A percentile compares a stretch with the other conserved stretches of the same genome.
These are phyloP conservation scores for Candida fluviatilis DNA, from an alignment of 805 yeast species.

Conservation along the genomic window DNA sequence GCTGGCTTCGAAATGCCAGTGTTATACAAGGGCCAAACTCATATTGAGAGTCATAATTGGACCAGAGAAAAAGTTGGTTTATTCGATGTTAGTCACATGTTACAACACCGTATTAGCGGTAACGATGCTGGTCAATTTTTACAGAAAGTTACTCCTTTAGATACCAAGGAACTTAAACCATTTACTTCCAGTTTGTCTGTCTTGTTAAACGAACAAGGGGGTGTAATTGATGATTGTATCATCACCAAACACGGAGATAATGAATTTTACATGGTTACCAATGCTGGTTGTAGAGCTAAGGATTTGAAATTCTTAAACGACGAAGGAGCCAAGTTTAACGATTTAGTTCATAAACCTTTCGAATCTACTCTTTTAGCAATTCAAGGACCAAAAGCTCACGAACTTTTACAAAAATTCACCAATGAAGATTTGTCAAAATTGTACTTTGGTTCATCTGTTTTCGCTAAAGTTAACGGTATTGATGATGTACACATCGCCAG, in stretches of 20 bases:
- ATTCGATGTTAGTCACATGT: constrained; percentile 97
- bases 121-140: constrained; percentile 61
- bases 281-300: constrained; percentile 89
- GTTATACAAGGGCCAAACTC: constrained; percentile 76
- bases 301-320: constrained; percentile 62
- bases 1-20: constrained; percentile 98
- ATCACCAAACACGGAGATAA: constrained; percentile 80
- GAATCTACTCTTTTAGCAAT: constrained; percentile 80
- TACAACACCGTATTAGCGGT: constrained; percentile 81
- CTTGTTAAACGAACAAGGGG: constrained; percentile 63
- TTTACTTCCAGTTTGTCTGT: constrained; percentile 75
- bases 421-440: constrained; percentile 53
- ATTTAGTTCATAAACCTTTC: constrained; percentile 42
- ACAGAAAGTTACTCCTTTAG: constrained; percentile 86
- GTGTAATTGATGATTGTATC: constrained; percentile 91
- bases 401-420: constrained; percentile 61
- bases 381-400: constrained; percentile 88
- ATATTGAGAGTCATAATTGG: constrained; percentile 93
- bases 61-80: constrained; percentile 83
- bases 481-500: constrained; percentile 74
- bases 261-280: constrained; percentile 83
- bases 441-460: constrained; percentile 69
- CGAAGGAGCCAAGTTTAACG: constrained; percentile 41
- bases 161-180: constrained; percentile 52
- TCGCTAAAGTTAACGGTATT: constrained; percentile 38